These are phyloP conservation scores for Pseudogymnoascus sp. DNA, from an alignment of 2,329 filamentous ascomycete species.

Conservation along the genomic window DNA sequence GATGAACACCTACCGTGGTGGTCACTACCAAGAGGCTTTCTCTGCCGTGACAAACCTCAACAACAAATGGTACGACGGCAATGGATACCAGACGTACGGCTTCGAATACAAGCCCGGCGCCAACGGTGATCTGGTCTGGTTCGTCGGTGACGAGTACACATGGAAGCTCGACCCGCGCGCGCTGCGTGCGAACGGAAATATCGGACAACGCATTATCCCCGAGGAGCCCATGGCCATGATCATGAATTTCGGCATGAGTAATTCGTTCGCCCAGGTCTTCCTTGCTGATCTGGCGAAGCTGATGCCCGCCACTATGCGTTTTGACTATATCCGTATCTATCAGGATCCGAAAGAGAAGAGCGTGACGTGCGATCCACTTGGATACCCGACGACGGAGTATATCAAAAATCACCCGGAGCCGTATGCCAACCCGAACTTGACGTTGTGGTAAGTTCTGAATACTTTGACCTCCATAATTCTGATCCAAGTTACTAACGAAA, in stretches of 20 bases:
- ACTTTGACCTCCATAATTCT: not conserved
- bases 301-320: constrained; percentile 56
- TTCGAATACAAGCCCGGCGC: constrained; percentile 56
- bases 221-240: constrained; percentile 60
- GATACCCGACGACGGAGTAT: constrained; percentile 59
- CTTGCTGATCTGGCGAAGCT: constrained; percentile 44
- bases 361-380: constrained; percentile 59
- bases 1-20: constrained; percentile 54
- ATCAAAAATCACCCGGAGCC: constrained; percentile 52
- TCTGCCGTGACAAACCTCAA: constrained; percentile 54
- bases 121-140: constrained; percentile 57
- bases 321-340: constrained; percentile 65
- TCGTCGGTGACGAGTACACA: constrained; percentile 54
- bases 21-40: constrained; percentile 54
- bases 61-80: constrained; percentile 58
- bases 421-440: constrained; percentile 58
- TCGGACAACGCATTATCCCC: constrained; percentile 56
- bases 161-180: constrained; percentile 55
- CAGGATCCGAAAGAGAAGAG: constrained; percentile 50
- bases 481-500: constrained; percentile 18
- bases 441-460: constrained; percentile 46
- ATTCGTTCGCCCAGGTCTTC: constrained; percentile 55
- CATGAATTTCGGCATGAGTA: constrained; percentile 63
- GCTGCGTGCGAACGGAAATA: constrained; percentile 60
- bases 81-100: constrained; percentile 52